phyloP scores from a whole-genome alignment of 331 rosid genomes.

The Quercus phellos region DNA sequence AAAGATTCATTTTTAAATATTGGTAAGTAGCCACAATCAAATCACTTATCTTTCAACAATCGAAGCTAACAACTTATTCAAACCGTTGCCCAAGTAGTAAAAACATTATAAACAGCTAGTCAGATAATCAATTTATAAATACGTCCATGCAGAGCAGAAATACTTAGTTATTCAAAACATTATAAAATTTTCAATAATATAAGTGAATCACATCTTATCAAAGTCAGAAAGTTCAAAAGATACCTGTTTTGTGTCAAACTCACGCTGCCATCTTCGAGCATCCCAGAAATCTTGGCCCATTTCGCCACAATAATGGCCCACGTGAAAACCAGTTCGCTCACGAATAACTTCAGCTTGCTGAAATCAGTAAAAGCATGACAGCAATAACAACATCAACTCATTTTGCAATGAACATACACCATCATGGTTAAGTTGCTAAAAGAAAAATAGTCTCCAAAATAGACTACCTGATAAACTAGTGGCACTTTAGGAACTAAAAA shows the following conservation, averaged over 20 bases:
- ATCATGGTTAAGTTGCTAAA: neutral
- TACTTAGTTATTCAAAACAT: neutral
- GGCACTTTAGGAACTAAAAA: slow-evolving; percentile 98
- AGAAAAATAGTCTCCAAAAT: neutral
- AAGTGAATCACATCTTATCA: neutral
- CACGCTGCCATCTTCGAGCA: slow-evolving; percentile 95
- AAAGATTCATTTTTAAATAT: neutral
- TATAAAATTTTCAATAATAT: neutral
- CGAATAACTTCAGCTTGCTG: slow-evolving; percentile 99
- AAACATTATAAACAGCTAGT: neutral
- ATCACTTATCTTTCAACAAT: neutral
- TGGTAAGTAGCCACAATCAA: neutral
- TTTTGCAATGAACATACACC: neutral
- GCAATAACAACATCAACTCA: neutral
- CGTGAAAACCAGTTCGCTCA: slow-evolving; percentile 90
- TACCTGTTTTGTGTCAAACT: slow-evolving; percentile 83
- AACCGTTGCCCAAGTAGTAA: neutral
- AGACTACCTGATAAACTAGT: slow-evolving; percentile 88
- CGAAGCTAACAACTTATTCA: neutral
- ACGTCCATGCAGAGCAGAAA: neutral
- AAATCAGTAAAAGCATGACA: slow-evolving; percentile 23
- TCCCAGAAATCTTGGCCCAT: slow-evolving; percentile 99
- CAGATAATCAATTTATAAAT: neutral
- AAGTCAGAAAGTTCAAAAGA: slow-evolving; percentile 20
- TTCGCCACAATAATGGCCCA: slow-evolving; percentile 98